Conservation (phyloP, 441 rosid genomes). For the Sinapis alba region DNA sequence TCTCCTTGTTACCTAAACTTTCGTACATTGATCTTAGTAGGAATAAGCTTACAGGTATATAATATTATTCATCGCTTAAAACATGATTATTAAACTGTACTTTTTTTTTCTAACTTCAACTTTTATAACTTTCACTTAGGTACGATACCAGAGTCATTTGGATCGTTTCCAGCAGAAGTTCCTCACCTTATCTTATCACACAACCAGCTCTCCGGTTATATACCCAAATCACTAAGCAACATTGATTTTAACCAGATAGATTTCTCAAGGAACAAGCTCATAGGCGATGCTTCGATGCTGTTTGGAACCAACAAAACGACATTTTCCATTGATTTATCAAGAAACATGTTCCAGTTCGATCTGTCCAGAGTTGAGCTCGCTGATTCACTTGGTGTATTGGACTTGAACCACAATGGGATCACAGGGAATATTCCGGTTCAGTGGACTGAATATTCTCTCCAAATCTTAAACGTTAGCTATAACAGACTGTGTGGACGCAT, state of each 20-base stretch:
- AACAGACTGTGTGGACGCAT: slow-evolving; percentile 62
- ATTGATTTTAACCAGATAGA: slow-evolving; percentile 43
- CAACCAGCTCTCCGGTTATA: slow-evolving; percentile 56
- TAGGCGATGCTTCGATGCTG: slow-evolving; percentile 56
- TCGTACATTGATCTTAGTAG: slow-evolving; percentile 47
- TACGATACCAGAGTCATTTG: slow-evolving; percentile 56
- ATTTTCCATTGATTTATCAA: slow-evolving; percentile 41
- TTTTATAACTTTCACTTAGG: slow-evolving; percentile 31
- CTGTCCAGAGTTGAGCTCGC: slow-evolving; percentile 41
- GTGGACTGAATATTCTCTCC: slow-evolving; percentile 34
- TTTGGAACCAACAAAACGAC: slow-evolving; percentile 52
- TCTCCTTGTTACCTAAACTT: slow-evolving; percentile 49
- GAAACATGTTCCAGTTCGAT: slow-evolving; percentile 56
- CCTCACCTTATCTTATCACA: slow-evolving; percentile 51
- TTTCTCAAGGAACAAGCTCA: slow-evolving; percentile 53
- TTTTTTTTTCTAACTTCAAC: neutral
- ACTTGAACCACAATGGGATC: slow-evolving; percentile 53
- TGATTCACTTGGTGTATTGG: slow-evolving; percentile 32
- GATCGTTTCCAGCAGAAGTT: slow-evolving; percentile 28
- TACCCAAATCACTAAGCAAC: slow-evolving; percentile 53
- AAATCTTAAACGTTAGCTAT: slow-evolving; percentile 53
- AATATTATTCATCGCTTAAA: neutral
- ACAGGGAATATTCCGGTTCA: slow-evolving; percentile 48
- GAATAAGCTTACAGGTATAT: slow-evolving; percentile 49
- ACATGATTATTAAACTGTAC: slow-evolving; percentile 12